Evolutionary conservation across 2,329 filamentous ascomycete species (phyloP), one percentile per base, ranked within the genome.

Genomic region (Pseudocercospora ulei): DNA sequence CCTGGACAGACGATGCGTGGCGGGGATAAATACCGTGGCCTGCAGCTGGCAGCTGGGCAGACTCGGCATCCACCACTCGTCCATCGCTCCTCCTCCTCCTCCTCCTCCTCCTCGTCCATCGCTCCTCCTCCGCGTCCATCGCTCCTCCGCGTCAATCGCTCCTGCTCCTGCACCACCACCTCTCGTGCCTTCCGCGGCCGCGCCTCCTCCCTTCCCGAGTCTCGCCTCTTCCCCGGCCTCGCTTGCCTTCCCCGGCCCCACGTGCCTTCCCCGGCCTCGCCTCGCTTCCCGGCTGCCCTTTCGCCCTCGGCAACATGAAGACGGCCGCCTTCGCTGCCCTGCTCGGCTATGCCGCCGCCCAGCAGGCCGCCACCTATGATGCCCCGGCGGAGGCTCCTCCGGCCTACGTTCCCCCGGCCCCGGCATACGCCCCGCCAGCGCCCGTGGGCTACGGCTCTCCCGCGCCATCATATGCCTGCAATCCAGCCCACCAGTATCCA

Each of bases 401-500:
- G n/a, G n/a, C n/a, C n/a, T n/a, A n/a, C n/a, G n/a, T 16, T 22
- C 5, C 30, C 17, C 23, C 30, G n/a, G 23, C 30, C 11, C 20
- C 30, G 6, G 23, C 30, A 4, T 44, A 46, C 29, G 35, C 35
- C 18, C n/a, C n/a, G n/a, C n/a, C n/a, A n/a, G 25, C 19, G 12
- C n/a, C 38, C 13, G 25, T 18, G 16, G 24, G 24, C n/a, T 20
- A 30, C 27, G 27, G 27, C 12, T 8, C 27, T 8, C 7, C 27
- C 7, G 18, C 27, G 13, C 8, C 27, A 4, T 16, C 27, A 3
- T 29, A 17, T 6, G 27, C 27, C 19, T 25, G 23, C 31, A 13
- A 40, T 34, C 35, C 47, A 17, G 48, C 48, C 5, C 34, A 46
- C 23, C 17, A 17, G 18, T 48, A 48, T 29, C 27, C 27, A 8